Evolutionary conservation across 2,329 filamentous ascomycete genomes (phyloP), one percentile per base, ranked within the genome.

Genomic region (Calonectria leucothoes): DNA sequence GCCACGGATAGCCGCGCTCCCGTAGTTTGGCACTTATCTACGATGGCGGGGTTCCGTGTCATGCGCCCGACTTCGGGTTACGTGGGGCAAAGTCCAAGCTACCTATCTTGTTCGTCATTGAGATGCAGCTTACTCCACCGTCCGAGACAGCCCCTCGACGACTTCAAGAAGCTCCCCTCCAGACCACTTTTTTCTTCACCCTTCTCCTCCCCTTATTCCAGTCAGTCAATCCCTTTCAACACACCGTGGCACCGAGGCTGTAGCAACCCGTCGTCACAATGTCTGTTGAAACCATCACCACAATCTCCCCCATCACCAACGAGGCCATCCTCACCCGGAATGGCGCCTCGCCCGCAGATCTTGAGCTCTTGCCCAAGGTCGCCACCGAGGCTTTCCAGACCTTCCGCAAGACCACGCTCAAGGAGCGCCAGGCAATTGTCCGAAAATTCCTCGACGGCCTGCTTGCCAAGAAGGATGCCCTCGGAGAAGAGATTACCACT

Each of bases 291-390:
- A 87, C 87, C 63, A 88, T 93, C 79, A 92, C 88, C 37, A 98
- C 96, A 77, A 96, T 98, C 85, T 98, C 96, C 4, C 96, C 96
- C 70, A 93, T 91, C 76, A 98, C 95, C 77, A 96, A 97, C 85
- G 92, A 96, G 87, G 89, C 94, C 70, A 91, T 98, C 83, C 85
- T 98, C 77, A 95, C 93, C 74, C 92, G 96, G 78, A 92, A 92
- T 84, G 95, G 94, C 79, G 89, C 94, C 77, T 93, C 94, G 55
- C 85, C 91, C 45, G 86, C 90, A 33, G 94, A 98, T 76, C 88
- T 98, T 64, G 88, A 93, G 65, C 86, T 89, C 70, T 87, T 98
- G n/a, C 93, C 95, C 66, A 88, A 91, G 78, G 89, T 90, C 73
- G 93, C 96, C 67, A 91, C 92, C 52, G 89, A 92, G 77, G 94